These are phyloP conservation scores for Rhizopus delemar DNA, from an alignment of 371 early-diverging fungal genomes.

Conservation along the genomic window DNA sequence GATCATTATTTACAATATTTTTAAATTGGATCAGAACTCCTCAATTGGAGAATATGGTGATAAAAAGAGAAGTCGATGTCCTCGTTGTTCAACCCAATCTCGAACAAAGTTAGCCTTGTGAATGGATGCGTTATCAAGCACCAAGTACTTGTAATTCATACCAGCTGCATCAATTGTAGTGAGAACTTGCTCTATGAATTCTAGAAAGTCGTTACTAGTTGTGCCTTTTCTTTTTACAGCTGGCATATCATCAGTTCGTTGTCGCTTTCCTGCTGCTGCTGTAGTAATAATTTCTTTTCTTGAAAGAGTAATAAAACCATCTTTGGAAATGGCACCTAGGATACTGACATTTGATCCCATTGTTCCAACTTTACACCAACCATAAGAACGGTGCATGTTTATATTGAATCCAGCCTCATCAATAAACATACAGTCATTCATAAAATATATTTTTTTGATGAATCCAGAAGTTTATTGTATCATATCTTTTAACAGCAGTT, in stretches of 20 bases:
- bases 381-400: constrained; percentile 8
- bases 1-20: constrained; percentile 12
- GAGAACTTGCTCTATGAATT: constrained; percentile 8
- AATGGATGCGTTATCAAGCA: constrained; percentile 14
- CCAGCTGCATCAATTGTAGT: constrained; percentile 5
- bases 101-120: background rate
- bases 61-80: constrained; percentile 11
- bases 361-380: constrained; percentile 6
- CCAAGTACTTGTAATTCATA: constrained; percentile 14
- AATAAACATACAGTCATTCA: constrained; percentile 12
- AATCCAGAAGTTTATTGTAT: constrained; percentile 1
- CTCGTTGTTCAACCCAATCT: constrained; percentile 2
- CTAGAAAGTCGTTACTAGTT: constrained; percentile 3
- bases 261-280: constrained; percentile 7
- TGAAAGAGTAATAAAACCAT: constrained; percentile 11
- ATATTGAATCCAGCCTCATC: constrained; percentile 17
- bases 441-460: constrained; percentile 8
- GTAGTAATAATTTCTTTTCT: constrained; percentile 10
- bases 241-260: constrained; percentile 9
- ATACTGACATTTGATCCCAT: constrained; percentile 7
- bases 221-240: constrained; percentile 10
- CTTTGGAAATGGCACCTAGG: constrained; percentile 7
- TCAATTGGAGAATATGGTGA: constrained; percentile 27
- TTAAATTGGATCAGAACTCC: constrained; percentile 26
- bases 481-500: constrained; percentile 10